Conservation (phyloP, 495 filamentous ascomycete genomes). For the Platismatia glauca region DNA sequence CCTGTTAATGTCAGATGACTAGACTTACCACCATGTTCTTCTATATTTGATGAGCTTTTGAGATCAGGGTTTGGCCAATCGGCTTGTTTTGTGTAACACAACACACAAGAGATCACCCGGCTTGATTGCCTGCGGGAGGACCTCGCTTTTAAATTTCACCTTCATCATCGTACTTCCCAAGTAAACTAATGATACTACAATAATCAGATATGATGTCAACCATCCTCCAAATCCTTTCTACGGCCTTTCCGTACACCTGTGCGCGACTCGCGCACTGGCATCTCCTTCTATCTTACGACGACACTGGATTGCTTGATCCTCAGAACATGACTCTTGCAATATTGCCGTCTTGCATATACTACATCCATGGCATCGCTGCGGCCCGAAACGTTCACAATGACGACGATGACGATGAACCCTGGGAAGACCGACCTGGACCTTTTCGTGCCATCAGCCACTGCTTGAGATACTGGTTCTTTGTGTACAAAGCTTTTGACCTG, state of each 20-base stretch:
- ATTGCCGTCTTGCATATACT: neutral
- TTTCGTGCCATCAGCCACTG: neutral
- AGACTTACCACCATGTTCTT: neutral
- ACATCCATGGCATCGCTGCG: no score
- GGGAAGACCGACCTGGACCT: neutral
- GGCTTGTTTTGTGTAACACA: neutral
- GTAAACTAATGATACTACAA: neutral
- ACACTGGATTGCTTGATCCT: neutral
- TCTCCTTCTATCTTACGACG: neutral
- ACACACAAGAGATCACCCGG: neutral
- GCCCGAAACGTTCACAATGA: neutral
- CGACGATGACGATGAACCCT: no score
- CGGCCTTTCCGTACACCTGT: neutral
- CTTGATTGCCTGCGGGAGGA: neutral
- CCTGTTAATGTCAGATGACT: neutral
- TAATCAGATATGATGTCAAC: neutral
- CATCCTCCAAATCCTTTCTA: neutral
- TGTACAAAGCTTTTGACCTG: neutral
- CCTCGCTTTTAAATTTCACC: neutral
- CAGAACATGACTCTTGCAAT: neutral
- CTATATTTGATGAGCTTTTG: neutral
- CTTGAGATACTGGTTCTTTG: neutral
- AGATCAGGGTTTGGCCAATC: neutral
- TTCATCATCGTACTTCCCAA: neutral
- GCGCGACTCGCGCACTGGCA: neutral